Evolutionary conservation across 2,329 filamentous ascomycete genomes (phyloP).

Genomic region (Xylariaceae sp.): DNA sequence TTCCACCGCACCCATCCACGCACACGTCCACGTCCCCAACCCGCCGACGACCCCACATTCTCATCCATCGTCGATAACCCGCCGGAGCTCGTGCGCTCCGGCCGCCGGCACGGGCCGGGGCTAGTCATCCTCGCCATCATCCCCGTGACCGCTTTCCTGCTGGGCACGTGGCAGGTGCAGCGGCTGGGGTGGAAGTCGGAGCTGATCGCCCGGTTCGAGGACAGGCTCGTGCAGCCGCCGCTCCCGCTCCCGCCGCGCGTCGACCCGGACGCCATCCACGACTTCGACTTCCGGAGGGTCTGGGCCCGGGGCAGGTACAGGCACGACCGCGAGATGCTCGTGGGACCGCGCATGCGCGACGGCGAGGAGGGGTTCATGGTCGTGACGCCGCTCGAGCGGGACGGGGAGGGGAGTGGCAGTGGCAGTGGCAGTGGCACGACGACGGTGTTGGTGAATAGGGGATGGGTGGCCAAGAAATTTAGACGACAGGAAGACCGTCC

Average conservation of each 20-base stretch:
- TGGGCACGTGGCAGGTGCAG: constrained; percentile 94
- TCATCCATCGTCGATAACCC: constrained; percentile 83
- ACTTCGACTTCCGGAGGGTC: constrained; percentile 90
- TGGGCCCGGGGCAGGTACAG: constrained; percentile 66
- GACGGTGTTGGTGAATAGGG: constrained; percentile 81
- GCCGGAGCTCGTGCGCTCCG: constrained; percentile 69
- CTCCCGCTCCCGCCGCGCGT: constrained; percentile 79
- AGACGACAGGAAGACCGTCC: constrained; percentile 57
- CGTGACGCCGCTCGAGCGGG: constrained; percentile 80
- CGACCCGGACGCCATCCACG: constrained; percentile 72
- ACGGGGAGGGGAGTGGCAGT: constrained; percentile 26
- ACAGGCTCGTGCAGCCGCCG: constrained; percentile 79
- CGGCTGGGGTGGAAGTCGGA: constrained; percentile 92
- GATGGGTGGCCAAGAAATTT: constrained; percentile 82
- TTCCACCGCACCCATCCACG: background rate
- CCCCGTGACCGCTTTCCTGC: constrained; percentile 79
- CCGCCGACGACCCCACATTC: constrained; percentile 74
- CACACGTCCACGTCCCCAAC: constrained; percentile 30
- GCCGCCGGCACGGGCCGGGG: constrained; percentile 69
- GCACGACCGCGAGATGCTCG: constrained; percentile 93
- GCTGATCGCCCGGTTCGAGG: constrained; percentile 84
- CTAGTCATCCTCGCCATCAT: constrained; percentile 81
- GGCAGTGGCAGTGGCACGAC: constrained; percentile 2
- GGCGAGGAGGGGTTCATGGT: constrained; percentile 89
- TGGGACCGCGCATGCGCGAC: constrained; percentile 84